phyloP scores from a whole-genome alignment of 768 basidiomycete species.

The Collybiopsis confluens region DNA sequence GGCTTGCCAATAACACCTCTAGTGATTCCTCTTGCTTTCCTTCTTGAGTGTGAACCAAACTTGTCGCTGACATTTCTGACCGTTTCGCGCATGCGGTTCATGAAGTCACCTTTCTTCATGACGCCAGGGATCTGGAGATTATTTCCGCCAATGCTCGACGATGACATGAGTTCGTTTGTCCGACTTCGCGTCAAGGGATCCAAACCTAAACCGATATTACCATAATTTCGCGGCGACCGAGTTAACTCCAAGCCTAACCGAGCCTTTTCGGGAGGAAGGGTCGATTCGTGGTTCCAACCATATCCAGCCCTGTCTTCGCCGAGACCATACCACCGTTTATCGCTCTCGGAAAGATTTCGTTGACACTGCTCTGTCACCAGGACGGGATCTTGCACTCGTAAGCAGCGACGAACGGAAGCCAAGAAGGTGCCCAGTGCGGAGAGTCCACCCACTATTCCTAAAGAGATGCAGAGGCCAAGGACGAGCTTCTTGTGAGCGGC shows the following conservation, averaged over 20 bases:
- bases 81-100: constrained; percentile 58
- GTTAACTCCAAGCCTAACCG: constrained; percentile 11
- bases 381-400: constrained; percentile 57
- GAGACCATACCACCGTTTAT: constrained; percentile 68
- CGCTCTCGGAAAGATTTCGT: constrained; percentile 57
- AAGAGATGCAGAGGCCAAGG: constrained; percentile 56
- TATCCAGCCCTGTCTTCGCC: constrained; percentile 27
- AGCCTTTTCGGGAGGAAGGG: constrained; percentile 18
- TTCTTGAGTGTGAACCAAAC: constrained; percentile 34
- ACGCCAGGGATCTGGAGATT: constrained; percentile 42
- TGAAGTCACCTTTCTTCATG: constrained; percentile 69
- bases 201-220: constrained; percentile 24
- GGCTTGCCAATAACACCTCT: constrained; percentile 61
- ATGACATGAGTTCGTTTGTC: not conserved
- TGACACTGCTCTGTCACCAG: constrained; percentile 55
- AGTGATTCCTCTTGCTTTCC: constrained; percentile 20
- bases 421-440: constrained; percentile 51
- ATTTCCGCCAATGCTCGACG: not conserved
- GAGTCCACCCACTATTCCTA: constrained; percentile 59
- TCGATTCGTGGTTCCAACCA: constrained; percentile 25
- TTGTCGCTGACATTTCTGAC: constrained; percentile 68
- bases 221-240: constrained; percentile 18
- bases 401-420: constrained; percentile 51
- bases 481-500: constrained; percentile 45
- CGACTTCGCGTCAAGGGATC: not conserved